phyloP scores from a whole-genome alignment of 192 early-diverging fungal species.

The Entomortierella beljakovae region DNA sequence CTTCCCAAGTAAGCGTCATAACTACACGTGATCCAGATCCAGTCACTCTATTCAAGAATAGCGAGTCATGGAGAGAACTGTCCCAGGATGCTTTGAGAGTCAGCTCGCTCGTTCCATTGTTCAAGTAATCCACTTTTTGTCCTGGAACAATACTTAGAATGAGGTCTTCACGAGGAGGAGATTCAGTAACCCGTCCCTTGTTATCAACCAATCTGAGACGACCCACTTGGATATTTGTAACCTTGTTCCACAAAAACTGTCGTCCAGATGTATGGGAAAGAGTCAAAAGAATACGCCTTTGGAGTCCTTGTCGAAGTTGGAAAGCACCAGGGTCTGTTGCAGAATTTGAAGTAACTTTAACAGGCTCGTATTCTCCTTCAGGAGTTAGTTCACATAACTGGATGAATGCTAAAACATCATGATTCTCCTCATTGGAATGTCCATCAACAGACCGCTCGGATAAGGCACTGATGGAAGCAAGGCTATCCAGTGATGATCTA shows the following conservation, averaged over 20 bases:
- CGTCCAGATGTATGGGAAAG: constrained; percentile 76
- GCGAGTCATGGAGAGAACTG: constrained; percentile 76
- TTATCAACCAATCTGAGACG: constrained; percentile 64
- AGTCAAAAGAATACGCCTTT: constrained; percentile 72
- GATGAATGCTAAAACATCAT: constrained; percentile 75
- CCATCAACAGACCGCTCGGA: constrained; percentile 68
- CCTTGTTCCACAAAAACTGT: constrained; percentile 66
- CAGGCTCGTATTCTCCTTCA: constrained; percentile 71
- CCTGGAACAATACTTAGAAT: constrained; percentile 59
- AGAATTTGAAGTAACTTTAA: constrained; percentile 61
- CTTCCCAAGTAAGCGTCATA: constrained; percentile 64
- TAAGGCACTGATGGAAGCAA: constrained; percentile 48
- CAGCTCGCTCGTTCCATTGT: constrained; percentile 73
- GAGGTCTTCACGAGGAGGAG: constrained; percentile 64
- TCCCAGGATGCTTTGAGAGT: constrained; percentile 76
- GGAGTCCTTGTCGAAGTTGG: constrained; percentile 78
- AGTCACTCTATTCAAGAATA: constrained; percentile 74
- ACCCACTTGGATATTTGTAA: constrained; percentile 59
- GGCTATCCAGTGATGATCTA: constrained; percentile 30
- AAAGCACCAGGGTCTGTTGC: constrained; percentile 65
- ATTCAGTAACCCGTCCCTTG: constrained; percentile 66
- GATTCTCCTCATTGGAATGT: constrained; percentile 70
- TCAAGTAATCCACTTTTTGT: constrained; percentile 61
- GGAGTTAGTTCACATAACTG: constrained; percentile 73
- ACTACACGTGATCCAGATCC: constrained; percentile 66